Evolutionary conservation across 176 grass and related monocot genomes (phyloP), one percentile per base, ranked within the genome.

Genomic region (Ampelocalamus luodianensis): DNA sequence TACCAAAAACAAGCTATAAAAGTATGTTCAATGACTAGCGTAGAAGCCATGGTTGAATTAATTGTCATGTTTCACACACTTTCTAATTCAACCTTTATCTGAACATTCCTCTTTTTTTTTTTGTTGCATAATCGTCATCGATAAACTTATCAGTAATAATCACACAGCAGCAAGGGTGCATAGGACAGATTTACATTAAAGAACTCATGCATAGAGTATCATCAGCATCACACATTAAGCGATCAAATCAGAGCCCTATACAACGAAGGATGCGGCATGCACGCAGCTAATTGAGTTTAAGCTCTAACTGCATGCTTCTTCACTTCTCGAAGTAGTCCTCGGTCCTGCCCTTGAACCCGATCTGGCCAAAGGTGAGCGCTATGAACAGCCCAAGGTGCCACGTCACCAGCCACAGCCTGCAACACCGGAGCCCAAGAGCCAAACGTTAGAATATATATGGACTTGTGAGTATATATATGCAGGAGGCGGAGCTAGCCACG

Each of bases 301-400:
- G 53, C 38, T 13, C 37, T 5, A 1, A 1, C 14, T 0, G 23
- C 32, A 34, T 34, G 32, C 46, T 68, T 10, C 45, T 83, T 62
- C 71, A 79, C 87, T 87, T 74, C 80, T 94, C 59, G 61, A 98
- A 96, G 93, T 99, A 99, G 40, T 84, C 88, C 73, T 98, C 96
- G 15, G 86, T 91, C 93, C 93, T 99, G 49, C 93, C 96, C 86
- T 99, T 99, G 90, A 99, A 99, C 3, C 96, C 96, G 89, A 99
- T 96, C 88, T 99, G 96, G 11, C 96, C 96, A 39, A 99, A 99
- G 65, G 91, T 96, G 62, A 99, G 93, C 65, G 75, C 79, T 14
- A 98, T 66, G 93, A 98, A 98, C 20, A 98, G 89, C 8, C 96
- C 96, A 7, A 98, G 53, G 74, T 98, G 93, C 96, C 96, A 95